phyloP scores from a whole-genome alignment of 2,329 filamentous ascomycete species.

The Colletotrichum scovillei region DNA sequence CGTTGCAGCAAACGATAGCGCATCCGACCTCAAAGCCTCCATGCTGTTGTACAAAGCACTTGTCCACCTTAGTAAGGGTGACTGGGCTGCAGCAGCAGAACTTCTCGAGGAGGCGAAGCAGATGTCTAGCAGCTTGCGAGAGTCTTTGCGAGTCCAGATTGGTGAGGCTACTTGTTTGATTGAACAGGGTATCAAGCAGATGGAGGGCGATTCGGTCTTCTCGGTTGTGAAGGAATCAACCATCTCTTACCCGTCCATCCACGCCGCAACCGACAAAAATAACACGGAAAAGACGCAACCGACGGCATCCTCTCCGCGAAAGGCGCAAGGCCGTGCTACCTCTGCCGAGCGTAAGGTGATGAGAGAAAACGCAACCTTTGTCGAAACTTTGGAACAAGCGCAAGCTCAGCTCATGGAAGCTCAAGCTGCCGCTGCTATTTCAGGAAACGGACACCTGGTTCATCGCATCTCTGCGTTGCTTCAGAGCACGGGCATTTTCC shows the following conservation, averaged over 20 bases:
- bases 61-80: slow-evolving; percentile 59
- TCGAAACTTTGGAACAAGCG: slow-evolving; percentile 71
- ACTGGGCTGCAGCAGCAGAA: slow-evolving; percentile 68
- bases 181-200: slow-evolving; percentile 75
- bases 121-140: slow-evolving; percentile 53
- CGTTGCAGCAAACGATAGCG: not conserved
- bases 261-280: slow-evolving; percentile 52
- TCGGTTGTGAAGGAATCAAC: slow-evolving; percentile 94
- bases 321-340: slow-evolving; percentile 28
- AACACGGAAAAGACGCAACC: slow-evolving; percentile 49
- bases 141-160: slow-evolving; percentile 64
- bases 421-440: slow-evolving; percentile 66
- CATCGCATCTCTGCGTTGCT: slow-evolving; percentile 72
- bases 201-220: slow-evolving; percentile 85
- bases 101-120: slow-evolving; percentile 63
- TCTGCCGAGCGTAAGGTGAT: slow-evolving; percentile 43
- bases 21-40: slow-evolving; percentile 48
- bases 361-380: slow-evolving; percentile 52
- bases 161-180: slow-evolving; percentile 76
- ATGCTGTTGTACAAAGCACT: slow-evolving; percentile 57
- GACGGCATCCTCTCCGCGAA: slow-evolving; percentile 49
- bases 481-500: slow-evolving; percentile 72
- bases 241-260: slow-evolving; percentile 83
- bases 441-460: slow-evolving; percentile 68
- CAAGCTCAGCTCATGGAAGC: slow-evolving; percentile 74